phyloP scores from a whole-genome alignment of 768 basidiomycete genomes.

The Coprinellus micaceus region DNA sequence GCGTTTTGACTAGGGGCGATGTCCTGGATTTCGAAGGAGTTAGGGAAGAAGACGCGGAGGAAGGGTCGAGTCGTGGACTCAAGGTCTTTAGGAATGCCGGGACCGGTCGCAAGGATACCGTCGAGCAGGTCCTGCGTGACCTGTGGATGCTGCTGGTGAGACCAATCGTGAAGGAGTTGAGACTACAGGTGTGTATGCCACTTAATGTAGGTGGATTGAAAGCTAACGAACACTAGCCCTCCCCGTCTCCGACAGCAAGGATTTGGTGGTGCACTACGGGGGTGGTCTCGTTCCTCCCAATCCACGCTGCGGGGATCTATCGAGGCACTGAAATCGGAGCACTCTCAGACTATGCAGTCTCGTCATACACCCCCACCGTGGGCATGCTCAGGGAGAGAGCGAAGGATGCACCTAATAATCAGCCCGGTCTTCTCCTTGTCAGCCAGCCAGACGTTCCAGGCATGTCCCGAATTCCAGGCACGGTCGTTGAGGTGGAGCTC shows the following conservation, averaged over 20 bases:
- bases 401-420: background rate
- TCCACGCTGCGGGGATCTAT: constrained; percentile 36
- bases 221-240: background rate
- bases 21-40: background rate
- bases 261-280: constrained; percentile 26
- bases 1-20: background rate
- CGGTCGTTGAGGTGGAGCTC: too few relatives aligned
- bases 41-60: constrained; percentile 7
- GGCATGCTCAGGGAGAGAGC: constrained; percentile 5
- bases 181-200: constrained; percentile 2
- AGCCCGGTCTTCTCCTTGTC: background rate
- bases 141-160: background rate
- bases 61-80: background rate
- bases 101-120: too few relatives aligned
- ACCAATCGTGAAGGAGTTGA: constrained; percentile 8
- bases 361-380: constrained; percentile 21
- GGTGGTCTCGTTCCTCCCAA: constrained; percentile 30
- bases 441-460: background rate
- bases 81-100: background rate
- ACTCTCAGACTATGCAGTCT: constrained; percentile 15
- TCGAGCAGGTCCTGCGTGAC: background rate
- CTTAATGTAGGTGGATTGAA: background rate
- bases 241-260: background rate
- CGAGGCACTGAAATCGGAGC: background rate
- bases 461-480: too few relatives aligned